phyloP scores from a whole-genome alignment of 768 basidiomycete genomes.

The Macrolepiota albuminosa region DNA sequence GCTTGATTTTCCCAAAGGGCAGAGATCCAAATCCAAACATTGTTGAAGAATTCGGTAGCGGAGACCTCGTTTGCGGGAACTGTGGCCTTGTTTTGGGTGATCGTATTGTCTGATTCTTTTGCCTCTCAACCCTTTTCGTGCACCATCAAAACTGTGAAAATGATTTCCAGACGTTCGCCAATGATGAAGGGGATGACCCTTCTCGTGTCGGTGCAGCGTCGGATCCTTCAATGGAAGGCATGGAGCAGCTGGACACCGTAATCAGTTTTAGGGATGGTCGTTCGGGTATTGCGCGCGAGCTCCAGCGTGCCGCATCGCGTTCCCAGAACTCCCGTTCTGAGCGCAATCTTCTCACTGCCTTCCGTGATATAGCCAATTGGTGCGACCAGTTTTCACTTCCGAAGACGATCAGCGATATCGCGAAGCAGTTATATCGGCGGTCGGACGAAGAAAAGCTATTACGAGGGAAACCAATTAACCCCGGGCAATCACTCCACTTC shows the following conservation, averaged over 20 bases:
- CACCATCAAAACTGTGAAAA: slow-evolving; percentile 10
- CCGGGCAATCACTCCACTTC: no score
- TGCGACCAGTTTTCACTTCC: slow-evolving; percentile 95
- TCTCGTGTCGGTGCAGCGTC: slow-evolving; percentile 98
- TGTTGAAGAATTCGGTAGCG: slow-evolving; percentile 95
- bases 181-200: slow-evolving; percentile 98
- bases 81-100: slow-evolving; percentile 96
- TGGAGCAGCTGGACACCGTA: slow-evolving; percentile 91
- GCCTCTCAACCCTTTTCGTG: slow-evolving; percentile 4
- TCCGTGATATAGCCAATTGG: slow-evolving; percentile 88
- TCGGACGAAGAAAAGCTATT: slow-evolving; percentile 94
- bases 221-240: slow-evolving; percentile 90
- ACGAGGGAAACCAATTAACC: slow-evolving; percentile 65
- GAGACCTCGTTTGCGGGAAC: slow-evolving; percentile 92
- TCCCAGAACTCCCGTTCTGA: slow-evolving; percentile 75
- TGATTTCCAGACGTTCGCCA: slow-evolving; percentile 83
- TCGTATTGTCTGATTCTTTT: slow-evolving; percentile 53
- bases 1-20: slow-evolving; percentile 94
- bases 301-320: slow-evolving; percentile 88
- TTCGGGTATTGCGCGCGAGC: slow-evolving; percentile 84
- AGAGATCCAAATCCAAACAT: slow-evolving; percentile 91
- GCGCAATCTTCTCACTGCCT: slow-evolving; percentile 82
- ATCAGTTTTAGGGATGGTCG: slow-evolving; percentile 96
- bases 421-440: slow-evolving; percentile 96
- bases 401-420: slow-evolving; percentile 91